Conservation (phyloP, 352 stramenopile genomes). For the Globisporangium solare region DNA sequence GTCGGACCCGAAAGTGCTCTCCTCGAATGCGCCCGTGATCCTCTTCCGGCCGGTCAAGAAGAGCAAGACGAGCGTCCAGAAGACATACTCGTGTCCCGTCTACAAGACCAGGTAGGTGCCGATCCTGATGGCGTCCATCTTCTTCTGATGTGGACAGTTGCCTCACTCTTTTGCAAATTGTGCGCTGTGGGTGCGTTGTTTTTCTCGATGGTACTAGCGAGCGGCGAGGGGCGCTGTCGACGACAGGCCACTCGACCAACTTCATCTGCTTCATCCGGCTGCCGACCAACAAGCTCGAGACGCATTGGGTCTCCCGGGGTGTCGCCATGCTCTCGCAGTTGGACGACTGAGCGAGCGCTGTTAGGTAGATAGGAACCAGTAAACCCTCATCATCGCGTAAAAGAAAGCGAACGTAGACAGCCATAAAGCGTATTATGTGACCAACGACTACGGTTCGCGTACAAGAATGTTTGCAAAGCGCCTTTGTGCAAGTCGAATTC, state of each 20-base stretch:
- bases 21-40: conserved; percentile 78
- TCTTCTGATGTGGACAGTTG: no score
- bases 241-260: no score
- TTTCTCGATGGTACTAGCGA: conserved; percentile 45
- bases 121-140: neutral
- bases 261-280: no score
- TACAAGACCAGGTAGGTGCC: conserved; percentile 90
- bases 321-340: conserved; percentile 92
- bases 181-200: no score
- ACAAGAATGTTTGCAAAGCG: no score
- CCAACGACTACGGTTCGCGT: no score
- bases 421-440: no score
- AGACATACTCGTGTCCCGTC: conserved; percentile 89
- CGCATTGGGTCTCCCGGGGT: conserved; percentile 91
- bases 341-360: conserved; percentile 20
- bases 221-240: conserved; percentile 84
- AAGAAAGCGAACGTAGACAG: no score
- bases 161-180: no score
- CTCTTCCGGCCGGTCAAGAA: conserved; percentile 82
- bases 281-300: conserved; percentile 66
- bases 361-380: no score
- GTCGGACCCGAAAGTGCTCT: conserved; percentile 87
- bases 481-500: no score
- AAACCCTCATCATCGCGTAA: no score
- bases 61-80: conserved; percentile 55